Evolutionary conservation across 169 alveolate species (phyloP).

Genomic region (Toxoplasma gondii): DNA sequence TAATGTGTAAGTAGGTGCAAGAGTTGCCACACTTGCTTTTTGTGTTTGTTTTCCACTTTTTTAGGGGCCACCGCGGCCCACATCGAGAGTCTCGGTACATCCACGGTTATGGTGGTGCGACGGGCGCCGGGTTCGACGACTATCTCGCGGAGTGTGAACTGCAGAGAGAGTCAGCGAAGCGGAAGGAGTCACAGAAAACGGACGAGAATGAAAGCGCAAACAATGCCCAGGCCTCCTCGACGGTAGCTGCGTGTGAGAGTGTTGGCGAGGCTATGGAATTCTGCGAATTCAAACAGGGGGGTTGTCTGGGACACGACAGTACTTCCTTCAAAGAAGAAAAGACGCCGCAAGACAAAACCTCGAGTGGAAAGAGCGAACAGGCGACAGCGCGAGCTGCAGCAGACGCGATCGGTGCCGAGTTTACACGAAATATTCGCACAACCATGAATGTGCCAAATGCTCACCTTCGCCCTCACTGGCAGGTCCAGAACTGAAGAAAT

Average conservation of each 20-base stretch:
- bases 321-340: too few relatives aligned
- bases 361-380: not conserved
- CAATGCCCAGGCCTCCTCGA: too few relatives aligned
- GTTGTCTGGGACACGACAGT: too few relatives aligned
- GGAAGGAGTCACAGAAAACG: too few relatives aligned
- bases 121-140: conserved; percentile 39
- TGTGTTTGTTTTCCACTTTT: not conserved
- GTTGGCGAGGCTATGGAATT: too few relatives aligned
- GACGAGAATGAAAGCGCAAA: too few relatives aligned
- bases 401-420: not conserved
- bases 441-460: not conserved
- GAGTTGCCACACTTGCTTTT: not conserved
- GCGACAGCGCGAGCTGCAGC: not conserved
- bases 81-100: conserved; percentile 31
- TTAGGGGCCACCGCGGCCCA: conserved; percentile 3
- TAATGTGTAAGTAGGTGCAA: not conserved
- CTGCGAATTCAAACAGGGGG: too few relatives aligned
- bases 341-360: too few relatives aligned
- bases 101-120: conserved; percentile 2
- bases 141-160: not conserved
- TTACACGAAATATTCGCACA: not conserved
- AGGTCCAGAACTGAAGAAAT: not conserved
- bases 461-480: not conserved
- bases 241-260: too few relatives aligned
- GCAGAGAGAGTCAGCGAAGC: not conserved